These are phyloP conservation scores for Calocybe indica DNA, from an alignment of 768 basidiomycete species.

Conservation along the genomic window DNA sequence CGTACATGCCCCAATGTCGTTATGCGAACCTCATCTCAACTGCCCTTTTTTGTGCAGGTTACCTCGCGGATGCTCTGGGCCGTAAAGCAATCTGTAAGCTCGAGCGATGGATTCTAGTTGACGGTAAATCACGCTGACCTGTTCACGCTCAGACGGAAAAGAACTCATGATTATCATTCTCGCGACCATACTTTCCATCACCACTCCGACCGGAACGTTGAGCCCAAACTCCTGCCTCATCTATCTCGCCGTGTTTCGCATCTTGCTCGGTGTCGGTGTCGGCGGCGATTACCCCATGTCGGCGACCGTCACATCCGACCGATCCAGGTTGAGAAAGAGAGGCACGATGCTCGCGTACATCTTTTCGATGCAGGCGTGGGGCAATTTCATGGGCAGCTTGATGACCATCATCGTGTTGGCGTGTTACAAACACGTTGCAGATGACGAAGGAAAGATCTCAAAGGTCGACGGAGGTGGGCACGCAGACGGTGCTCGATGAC, in stretches of 20 bases:
- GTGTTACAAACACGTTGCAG: constrained; percentile 59
- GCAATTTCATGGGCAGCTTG: constrained; percentile 57
- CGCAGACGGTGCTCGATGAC: too few species aligned
- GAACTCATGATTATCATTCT: constrained; percentile 79
- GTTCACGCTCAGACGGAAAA: constrained; percentile 48
- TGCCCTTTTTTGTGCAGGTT: constrained; percentile 32
- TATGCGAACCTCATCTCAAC: not conserved
- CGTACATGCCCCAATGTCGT: not conserved
- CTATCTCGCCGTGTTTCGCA: constrained; percentile 62
- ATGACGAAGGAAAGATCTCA: constrained; percentile 46
- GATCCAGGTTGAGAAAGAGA: constrained; percentile 56
- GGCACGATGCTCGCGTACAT: constrained; percentile 75
- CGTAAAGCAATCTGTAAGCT: constrained; percentile 59
- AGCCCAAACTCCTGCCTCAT: constrained; percentile 48
- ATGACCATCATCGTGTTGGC: constrained; percentile 59
- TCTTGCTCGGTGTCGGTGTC: constrained; percentile 71
- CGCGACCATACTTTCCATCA: constrained; percentile 66
- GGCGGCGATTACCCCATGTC: constrained; percentile 82
- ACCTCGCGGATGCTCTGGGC: constrained; percentile 60
- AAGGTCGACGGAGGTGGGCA: constrained; percentile 66
- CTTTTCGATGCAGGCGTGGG: constrained; percentile 78
- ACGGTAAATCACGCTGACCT: not conserved
- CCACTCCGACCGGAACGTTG: constrained; percentile 57
- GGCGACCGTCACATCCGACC: constrained; percentile 62
- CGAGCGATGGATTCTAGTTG: not conserved